Base-by-base conservation (phyloP, 192 early-diverging fungal genomes). In the Powellomyces hirtus region DNA sequence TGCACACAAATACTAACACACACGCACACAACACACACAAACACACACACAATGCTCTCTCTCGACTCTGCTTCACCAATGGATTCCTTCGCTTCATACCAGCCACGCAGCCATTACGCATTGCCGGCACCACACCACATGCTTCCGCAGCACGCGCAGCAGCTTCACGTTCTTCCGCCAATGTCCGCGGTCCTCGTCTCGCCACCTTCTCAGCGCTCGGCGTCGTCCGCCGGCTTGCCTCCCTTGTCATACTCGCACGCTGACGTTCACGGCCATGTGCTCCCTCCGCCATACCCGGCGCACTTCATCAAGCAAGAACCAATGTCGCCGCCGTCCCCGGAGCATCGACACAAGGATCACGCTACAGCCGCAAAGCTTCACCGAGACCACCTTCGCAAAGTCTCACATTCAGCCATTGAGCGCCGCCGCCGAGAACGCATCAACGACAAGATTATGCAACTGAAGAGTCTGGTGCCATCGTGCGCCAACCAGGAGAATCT, bases 361-460 rank as follows among this genome's bases (percentile, higher is more conserved):
- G 53, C 53, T 38, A 27, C 34, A 14, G 59, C 59, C 29, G 59
- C 33, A 4, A 60, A 60, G 38, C 59, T 60, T 4, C 59, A 60
- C 29, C 66, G 66, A 27, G 68, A 93, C 55, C 65, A 79, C 68
- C 83, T 86, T 59, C 84, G 94, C 30, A 92, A 92, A 60, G 83
- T 88, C 11, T 89, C 90, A 2, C 94, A 95, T 56, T 91, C 90
- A 20, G 88, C 86, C 0, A 94, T 92, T 63, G 94, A 95, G 74
- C 81, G 92, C 3, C 78, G 88, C 38, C 86, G 92, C 37, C 88
- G 94, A 27, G 91, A 94, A 61, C 82, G 89, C 29, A 95, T 91
- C 68, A 95, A 95, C 71, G 86, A 88, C 59, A 87, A 90, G 71
- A 89, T 95, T 30, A 65, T 86, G 38, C 84, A 90, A 46, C 81